These are phyloP conservation scores for Fusarium nygamai DNA, from an alignment of 2,329 filamentous ascomycete genomes.

Conservation along the genomic window DNA sequence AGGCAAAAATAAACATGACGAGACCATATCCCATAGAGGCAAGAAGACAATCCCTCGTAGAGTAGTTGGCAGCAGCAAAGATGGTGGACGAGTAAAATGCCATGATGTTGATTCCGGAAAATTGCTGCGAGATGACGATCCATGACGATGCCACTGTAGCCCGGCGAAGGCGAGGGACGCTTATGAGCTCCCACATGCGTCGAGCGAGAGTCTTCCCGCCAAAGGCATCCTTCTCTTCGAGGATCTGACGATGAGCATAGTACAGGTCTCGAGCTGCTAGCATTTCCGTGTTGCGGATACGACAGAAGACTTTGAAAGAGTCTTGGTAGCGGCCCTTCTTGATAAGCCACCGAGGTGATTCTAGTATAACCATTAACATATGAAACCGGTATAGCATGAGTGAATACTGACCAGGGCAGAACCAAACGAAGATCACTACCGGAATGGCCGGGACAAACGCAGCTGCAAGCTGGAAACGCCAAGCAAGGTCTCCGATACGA, in stretches of 20 bases:
- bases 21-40: slow-evolving; percentile 65
- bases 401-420: slow-evolving; percentile 63
- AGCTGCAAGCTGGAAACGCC: slow-evolving; percentile 70
- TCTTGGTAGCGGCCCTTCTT: slow-evolving; percentile 65
- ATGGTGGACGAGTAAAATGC: slow-evolving; percentile 62
- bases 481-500: slow-evolving; percentile 63
- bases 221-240: slow-evolving; percentile 48
- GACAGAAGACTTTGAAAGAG: slow-evolving; percentile 64
- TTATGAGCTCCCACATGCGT: slow-evolving; percentile 59
- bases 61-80: slow-evolving; percentile 58
- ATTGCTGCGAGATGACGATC: slow-evolving; percentile 47
- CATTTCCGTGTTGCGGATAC: slow-evolving; percentile 65
- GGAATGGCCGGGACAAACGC: slow-evolving; percentile 72
- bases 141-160: slow-evolving; percentile 50
- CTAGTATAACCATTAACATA: slow-evolving; percentile 33
- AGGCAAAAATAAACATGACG: slow-evolving; percentile 62
- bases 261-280: slow-evolving; percentile 71
- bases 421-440: slow-evolving; percentile 63
- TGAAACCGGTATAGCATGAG: accelerated
- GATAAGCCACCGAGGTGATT: slow-evolving; percentile 73
- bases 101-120: slow-evolving; percentile 47
- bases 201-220: slow-evolving; percentile 48
- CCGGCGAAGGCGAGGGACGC: slow-evolving; percentile 57
- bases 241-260: slow-evolving; percentile 53
- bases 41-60: slow-evolving; percentile 52